Evolutionary conservation across 305 asterid genomes (phyloP).

Genomic region (Fraxinus dipetala): DNA sequence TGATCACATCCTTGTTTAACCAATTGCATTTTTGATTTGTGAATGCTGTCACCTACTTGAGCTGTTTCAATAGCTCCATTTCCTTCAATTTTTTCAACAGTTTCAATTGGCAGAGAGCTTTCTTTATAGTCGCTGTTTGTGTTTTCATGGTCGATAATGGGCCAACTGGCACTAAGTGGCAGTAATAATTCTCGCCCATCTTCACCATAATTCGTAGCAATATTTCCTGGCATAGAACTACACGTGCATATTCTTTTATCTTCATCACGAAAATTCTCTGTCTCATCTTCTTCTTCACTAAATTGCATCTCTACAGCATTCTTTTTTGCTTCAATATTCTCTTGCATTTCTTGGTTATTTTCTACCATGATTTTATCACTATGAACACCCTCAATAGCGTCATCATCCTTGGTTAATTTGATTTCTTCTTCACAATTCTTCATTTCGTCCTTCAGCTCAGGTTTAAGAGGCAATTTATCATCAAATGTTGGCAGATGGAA

Average conservation of each 20-base stretch:
- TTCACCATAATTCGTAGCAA: not conserved
- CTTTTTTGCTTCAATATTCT: conserved; percentile 18
- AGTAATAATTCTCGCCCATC: not conserved
- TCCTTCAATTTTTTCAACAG: conserved; percentile 13
- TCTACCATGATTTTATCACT: conserved; percentile 19
- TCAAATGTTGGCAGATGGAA: conserved; percentile 4
- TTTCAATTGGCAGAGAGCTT: not conserved
- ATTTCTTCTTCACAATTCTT: not conserved
- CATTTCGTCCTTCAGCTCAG: not conserved
- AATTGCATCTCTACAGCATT: conserved; percentile 1
- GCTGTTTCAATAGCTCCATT: conserved; percentile 8
- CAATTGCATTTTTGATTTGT: conserved; percentile 1
- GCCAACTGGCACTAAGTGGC: not conserved
- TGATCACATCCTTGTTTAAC: conserved; percentile 9
- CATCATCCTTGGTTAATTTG: not conserved
- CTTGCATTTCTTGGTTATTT: conserved; percentile 4
- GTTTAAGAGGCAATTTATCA: conserved; percentile 13
- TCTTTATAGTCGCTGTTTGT: conserved; percentile 11
- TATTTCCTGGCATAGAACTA: not conserved
- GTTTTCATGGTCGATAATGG: conserved; percentile 11
- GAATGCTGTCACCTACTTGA: not conserved
- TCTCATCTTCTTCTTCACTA: not conserved
- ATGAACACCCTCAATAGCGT: conserved; percentile 13
- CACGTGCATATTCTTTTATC: not conserved
- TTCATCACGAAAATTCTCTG: not conserved